These are phyloP conservation scores for Pseudopithomyces chartarum DNA, from an alignment of 2,329 filamentous ascomycete genomes.

Conservation along the genomic window DNA sequence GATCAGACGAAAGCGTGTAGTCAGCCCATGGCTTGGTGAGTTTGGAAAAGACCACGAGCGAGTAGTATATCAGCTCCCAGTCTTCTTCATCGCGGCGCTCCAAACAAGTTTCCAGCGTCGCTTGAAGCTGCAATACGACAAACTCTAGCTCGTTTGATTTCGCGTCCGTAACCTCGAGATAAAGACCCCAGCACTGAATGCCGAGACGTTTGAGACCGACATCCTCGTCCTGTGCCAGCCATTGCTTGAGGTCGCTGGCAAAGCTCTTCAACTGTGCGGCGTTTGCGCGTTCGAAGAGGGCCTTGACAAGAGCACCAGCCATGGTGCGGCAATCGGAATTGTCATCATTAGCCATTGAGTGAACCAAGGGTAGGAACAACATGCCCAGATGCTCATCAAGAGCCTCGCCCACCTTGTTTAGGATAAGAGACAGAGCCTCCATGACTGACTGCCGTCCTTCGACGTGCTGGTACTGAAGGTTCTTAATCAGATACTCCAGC, in stretches of 20 bases:
- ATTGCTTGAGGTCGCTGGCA: slow-evolving; percentile 71
- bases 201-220: slow-evolving; percentile 72
- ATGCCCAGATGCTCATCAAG: slow-evolving; percentile 80
- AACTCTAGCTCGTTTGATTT: slow-evolving; percentile 69
- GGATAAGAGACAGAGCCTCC: slow-evolving; percentile 85
- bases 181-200: slow-evolving; percentile 80
- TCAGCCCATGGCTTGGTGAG: slow-evolving; percentile 70
- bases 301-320: slow-evolving; percentile 78
- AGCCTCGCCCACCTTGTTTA: slow-evolving; percentile 81
- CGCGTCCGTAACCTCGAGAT: slow-evolving; percentile 72
- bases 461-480: slow-evolving; percentile 86
- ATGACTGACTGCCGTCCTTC: slow-evolving; percentile 91
- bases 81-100: slow-evolving; percentile 60
- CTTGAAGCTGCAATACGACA: slow-evolving; percentile 58
- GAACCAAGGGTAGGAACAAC: slow-evolving; percentile 84
- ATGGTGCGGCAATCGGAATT: slow-evolving; percentile 83
- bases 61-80: slow-evolving; percentile 75
- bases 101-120: slow-evolving; percentile 57
- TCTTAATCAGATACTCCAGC: slow-evolving; percentile 84
- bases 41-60: slow-evolving; percentile 71
- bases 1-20: slow-evolving; percentile 64
- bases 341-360: slow-evolving; percentile 87
- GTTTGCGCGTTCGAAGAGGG: slow-evolving; percentile 79
- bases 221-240: slow-evolving; percentile 78
- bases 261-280: slow-evolving; percentile 73